Conservation (phyloP, 352 stramenopile genomes). For the Pythium phragmitis region DNA sequence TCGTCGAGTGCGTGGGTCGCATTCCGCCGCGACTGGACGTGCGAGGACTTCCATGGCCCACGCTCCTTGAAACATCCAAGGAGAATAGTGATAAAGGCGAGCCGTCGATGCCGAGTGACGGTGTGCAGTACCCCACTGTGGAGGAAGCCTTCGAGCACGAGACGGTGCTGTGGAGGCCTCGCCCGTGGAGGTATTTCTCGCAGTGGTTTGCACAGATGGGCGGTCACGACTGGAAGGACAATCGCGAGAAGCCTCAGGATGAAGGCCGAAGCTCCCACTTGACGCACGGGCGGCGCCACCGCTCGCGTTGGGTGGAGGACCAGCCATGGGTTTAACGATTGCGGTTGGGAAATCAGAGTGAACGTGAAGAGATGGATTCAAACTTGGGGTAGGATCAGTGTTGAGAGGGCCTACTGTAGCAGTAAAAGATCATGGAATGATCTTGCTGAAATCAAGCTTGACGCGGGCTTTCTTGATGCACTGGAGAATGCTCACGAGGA, state of each 20-base stretch:
- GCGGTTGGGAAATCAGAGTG: not conserved
- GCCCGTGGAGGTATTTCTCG: not conserved
- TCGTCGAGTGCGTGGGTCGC: constrained; percentile 13
- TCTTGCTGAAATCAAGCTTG: constrained; percentile 20
- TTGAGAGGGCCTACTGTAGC: no score
- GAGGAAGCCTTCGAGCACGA: constrained; percentile 7
- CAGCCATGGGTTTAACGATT: not conserved
- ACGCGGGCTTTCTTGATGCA: constrained; percentile 17
- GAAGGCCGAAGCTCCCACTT: no score
- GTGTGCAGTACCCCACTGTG: not conserved
- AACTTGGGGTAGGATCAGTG: no score
- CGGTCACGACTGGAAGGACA: not conserved
- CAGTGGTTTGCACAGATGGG: not conserved
- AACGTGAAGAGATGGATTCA: not conserved
- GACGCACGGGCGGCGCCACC: no score
- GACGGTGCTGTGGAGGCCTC: not conserved
- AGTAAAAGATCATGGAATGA: constrained; percentile 11
- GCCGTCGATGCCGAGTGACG: not conserved
- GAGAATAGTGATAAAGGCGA: not conserved
- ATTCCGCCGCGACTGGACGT: constrained; percentile 1
- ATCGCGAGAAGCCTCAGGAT: not conserved
- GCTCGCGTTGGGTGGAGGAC: not conserved
- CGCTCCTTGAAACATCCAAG: constrained; percentile 4
- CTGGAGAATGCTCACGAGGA: constrained; percentile 12
- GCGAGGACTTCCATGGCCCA: constrained; percentile 8